Base-by-base conservation (phyloP, 208 protist species). In the Kentomonas sorsogonicus region DNA sequence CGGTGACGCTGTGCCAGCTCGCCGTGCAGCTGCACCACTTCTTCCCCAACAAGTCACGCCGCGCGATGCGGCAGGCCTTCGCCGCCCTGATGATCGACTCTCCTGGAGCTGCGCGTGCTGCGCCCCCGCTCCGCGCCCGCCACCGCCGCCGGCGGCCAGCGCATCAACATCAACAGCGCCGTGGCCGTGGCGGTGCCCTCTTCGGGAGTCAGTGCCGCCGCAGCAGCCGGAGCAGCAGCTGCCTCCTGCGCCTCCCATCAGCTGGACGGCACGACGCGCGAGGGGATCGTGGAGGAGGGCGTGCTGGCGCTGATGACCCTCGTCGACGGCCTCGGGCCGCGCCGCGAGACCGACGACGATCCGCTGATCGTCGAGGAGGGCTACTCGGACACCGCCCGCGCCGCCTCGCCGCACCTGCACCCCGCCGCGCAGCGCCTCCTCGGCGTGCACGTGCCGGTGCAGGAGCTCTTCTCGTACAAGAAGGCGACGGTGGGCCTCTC, bases 31-130 rank as follows among this genome's bases (percentile, higher is more conserved):
- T 81, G 9, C 40, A 48, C 31, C 53, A 31, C 63, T 81, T 81
- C 62, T 81, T 81, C 20, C 74, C 74, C 0, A 40, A 25, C 33
- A 81, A 81, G 66, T 60, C 43, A 22, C 41, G 62, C 51, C 47
- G 59, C 9, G 55, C 44, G 18, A 60, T 68, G 51, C 59, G 59
- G 18, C 54, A 58, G 34, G 48, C 66, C 29, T 72, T 66, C 44
- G 46, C 64, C 18, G 70, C 65, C 4, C 48, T 77, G 10, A 62
- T 68, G 13, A 55, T 69, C 34, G 65, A 77, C 34, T n/a, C 27
- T 77, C 13, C 27, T 77, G 16, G 25, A 52, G 18, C 50, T 66
- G 22, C 53, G 62, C 11, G 56, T 47, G 13, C 48, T 72, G n/a
- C 38, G 47, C 39, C 38, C 61, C 31, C 36, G 60, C 1, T 53